These are phyloP conservation scores for Alternaria sp. DNA, from an alignment of 2,329 filamentous ascomycete genomes.

Conservation along the genomic window DNA sequence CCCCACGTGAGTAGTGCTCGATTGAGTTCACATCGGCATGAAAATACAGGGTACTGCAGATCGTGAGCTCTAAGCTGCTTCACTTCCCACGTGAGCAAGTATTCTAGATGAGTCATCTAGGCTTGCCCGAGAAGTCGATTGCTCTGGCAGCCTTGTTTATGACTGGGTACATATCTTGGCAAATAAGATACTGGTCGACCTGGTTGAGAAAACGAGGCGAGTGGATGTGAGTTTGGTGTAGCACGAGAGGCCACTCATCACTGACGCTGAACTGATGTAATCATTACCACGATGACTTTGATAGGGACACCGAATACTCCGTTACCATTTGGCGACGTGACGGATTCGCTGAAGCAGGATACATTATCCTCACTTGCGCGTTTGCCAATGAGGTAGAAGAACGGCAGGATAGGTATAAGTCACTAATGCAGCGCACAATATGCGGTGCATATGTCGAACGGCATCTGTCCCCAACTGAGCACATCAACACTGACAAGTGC, in stretches of 20 bases:
- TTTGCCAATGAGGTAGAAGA: background rate
- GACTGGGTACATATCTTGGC: background rate
- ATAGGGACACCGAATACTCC: background rate
- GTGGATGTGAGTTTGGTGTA: background rate
- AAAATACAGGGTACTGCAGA: background rate
- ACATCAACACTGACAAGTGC: background rate
- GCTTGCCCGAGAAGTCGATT: background rate
- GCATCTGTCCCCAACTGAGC: too few species aligned
- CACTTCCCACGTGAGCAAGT: background rate
- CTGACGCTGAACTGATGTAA: background rate
- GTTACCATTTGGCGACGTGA: background rate
- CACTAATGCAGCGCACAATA: background rate
- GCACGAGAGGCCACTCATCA: background rate
- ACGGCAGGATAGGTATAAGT: background rate
- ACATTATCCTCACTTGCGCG: background rate
- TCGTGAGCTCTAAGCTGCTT: background rate
- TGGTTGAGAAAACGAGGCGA: background rate
- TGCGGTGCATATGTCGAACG: background rate
- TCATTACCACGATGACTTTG: background rate
- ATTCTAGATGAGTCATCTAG: background rate
- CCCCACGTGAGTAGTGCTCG: background rate
- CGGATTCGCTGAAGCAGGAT: background rate
- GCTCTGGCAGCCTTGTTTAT: background rate
- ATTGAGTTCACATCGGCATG: too few species aligned
- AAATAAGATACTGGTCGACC: background rate